phyloP scores from a whole-genome alignment of 1,139 yeast species.

The Saccharomyces hybrid region DNA sequence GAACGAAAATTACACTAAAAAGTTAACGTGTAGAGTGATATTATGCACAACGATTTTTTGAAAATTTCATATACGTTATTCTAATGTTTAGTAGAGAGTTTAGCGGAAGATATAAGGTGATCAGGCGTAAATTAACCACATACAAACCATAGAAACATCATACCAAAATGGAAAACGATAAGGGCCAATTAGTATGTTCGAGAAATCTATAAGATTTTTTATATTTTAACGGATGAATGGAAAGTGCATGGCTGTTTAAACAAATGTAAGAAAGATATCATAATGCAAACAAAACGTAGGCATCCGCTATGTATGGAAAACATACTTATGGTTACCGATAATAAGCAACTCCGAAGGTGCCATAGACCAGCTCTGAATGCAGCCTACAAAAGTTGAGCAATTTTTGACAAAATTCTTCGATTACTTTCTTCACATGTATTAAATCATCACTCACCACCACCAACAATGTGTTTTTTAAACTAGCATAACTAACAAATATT shows the following conservation, averaged over 20 bases:
- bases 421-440: neutral
- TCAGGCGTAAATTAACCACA: neutral
- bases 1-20: neutral
- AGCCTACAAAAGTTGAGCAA: neutral
- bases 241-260: neutral
- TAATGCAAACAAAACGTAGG: neutral
- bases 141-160: neutral
- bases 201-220: neutral
- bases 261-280: neutral
- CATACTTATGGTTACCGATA: neutral
- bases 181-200: conserved; percentile 91
- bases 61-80: neutral
- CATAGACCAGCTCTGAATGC: neutral
- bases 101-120: neutral
- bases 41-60: neutral
- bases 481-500: neutral
- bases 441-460: neutral
- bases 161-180: conserved; percentile 96
- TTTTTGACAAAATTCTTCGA: neutral
- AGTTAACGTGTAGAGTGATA: neutral
- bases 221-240: neutral
- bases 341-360: neutral
- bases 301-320: neutral
- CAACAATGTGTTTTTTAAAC: neutral
- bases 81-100: neutral